phyloP scores from a whole-genome alignment of 441 rosid genomes.

The Erodium moschatum region DNA sequence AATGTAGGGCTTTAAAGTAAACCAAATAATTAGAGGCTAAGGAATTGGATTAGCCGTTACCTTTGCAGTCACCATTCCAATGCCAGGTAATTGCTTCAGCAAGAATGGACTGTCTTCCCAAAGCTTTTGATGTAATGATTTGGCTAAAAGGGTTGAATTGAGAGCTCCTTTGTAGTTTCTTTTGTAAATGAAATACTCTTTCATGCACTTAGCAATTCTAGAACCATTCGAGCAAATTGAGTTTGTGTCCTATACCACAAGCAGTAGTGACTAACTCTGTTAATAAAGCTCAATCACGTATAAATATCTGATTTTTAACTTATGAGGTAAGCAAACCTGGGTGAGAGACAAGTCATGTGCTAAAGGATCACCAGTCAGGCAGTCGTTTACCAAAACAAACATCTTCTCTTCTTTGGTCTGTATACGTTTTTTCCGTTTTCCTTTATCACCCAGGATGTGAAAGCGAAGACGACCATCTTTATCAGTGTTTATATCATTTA shows the following conservation, averaged over 20 bases:
- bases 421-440: conserved; percentile 80
- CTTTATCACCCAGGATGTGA: conserved; percentile 72
- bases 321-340: conserved; percentile 45
- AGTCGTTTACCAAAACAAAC: conserved; percentile 81
- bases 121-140: conserved; percentile 83
- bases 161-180: conserved; percentile 71
- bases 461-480: conserved; percentile 77
- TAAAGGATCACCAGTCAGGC: conserved; percentile 88
- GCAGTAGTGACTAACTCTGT: conserved; percentile 22
- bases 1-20: background rate
- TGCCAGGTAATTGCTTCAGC: conserved; percentile 90
- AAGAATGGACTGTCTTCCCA: conserved; percentile 95
- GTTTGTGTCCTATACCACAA: conserved; percentile 60
- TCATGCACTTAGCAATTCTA: conserved; percentile 92
- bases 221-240: conserved; percentile 72
- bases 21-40: background rate
- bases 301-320: conserved; percentile 13
- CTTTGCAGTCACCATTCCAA: conserved; percentile 99
- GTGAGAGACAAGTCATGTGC: conserved; percentile 77
- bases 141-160: conserved; percentile 64
- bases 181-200: conserved; percentile 74
- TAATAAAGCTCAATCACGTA: conserved; percentile 19
- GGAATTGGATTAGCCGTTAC: conserved; percentile 29
- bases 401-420: conserved; percentile 93
- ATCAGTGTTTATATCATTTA: conserved; percentile 75